Conservation (phyloP, 116 monocot species). For the Dioscorea cayenensis region DNA sequence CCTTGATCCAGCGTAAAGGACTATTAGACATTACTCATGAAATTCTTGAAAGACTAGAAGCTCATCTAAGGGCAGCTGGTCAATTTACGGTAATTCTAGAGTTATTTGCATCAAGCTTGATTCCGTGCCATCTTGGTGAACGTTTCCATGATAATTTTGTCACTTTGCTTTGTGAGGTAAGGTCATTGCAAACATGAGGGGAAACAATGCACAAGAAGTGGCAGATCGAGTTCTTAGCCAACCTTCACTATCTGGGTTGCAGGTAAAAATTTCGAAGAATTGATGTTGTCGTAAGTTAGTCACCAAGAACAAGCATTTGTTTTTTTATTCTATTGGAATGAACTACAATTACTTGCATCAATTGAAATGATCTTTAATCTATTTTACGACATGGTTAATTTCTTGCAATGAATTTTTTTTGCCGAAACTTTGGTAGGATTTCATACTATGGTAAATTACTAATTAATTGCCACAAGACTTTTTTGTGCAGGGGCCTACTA, state of each 20-base stretch:
- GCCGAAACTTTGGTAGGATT: no score
- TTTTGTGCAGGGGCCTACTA: constrained; percentile 70
- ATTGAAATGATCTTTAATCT: no score
- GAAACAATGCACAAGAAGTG: constrained; percentile 79
- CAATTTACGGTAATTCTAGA: constrained; percentile 56
- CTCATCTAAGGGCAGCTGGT: constrained; percentile 69
- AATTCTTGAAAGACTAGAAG: constrained; percentile 96
- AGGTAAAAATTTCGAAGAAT: constrained; percentile 29
- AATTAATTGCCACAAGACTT: no score
- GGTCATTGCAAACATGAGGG: constrained; percentile 95
- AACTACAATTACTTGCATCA: no score
- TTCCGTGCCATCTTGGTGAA: background rate
- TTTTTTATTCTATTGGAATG: no score
- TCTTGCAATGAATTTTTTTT: no score
- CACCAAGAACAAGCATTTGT: no score
- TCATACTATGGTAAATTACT: no score
- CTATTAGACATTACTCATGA: constrained; percentile 83
- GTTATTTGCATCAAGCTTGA: background rate
- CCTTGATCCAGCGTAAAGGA: constrained; percentile 67
- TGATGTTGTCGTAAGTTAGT: no score
- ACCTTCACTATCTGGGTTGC: constrained; percentile 74
- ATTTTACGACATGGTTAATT: no score
- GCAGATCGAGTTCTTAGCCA: constrained; percentile 86
- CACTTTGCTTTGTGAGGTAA: constrained; percentile 20
- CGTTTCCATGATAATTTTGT: background rate